Evolutionary conservation across 2,329 filamentous ascomycete species (phyloP).

Genomic region (Botrytis deweyae): DNA sequence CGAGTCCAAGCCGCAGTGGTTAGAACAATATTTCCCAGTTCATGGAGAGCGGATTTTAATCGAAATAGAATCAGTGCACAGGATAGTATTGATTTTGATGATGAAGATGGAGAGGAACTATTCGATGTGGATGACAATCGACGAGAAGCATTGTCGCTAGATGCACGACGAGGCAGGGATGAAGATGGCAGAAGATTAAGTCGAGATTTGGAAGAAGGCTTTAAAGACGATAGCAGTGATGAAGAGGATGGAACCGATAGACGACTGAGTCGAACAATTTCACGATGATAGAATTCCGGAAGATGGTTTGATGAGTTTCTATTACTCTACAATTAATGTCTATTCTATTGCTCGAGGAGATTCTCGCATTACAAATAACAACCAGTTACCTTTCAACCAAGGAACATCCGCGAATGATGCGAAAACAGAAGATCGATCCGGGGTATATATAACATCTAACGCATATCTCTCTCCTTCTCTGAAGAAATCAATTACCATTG

Average conservation of each 20-base stretch:
- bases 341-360: conserved; percentile 9
- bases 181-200: conserved; percentile 64
- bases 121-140: conserved; percentile 54
- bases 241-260: conserved; percentile 40
- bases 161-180: conserved; percentile 41
- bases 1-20: conserved; percentile 48
- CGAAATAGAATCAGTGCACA: conserved; percentile 44
- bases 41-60: conserved; percentile 49
- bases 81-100: conserved; percentile 55
- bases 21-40: conserved; percentile 46
- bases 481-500: conserved; percentile 25
- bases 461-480: background rate
- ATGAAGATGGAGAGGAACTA: conserved; percentile 69
- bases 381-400: background rate
- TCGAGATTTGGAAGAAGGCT: conserved; percentile 74
- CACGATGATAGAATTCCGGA: conserved; percentile 19
- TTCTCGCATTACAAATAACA: background rate
- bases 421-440: background rate
- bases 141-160: conserved; percentile 44
- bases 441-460: background rate
- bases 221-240: conserved; percentile 71
- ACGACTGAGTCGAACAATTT: conserved; percentile 16
- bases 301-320: conserved; percentile 8
- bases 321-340: conserved; percentile 9
- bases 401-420: background rate